Percentiles rank a stretch among this genome's conserved stretches.
phyloP scores from a whole-genome alignment of 2,329 filamentous ascomycete genomes.

The Fusarium pseudoanthophilum region DNA sequence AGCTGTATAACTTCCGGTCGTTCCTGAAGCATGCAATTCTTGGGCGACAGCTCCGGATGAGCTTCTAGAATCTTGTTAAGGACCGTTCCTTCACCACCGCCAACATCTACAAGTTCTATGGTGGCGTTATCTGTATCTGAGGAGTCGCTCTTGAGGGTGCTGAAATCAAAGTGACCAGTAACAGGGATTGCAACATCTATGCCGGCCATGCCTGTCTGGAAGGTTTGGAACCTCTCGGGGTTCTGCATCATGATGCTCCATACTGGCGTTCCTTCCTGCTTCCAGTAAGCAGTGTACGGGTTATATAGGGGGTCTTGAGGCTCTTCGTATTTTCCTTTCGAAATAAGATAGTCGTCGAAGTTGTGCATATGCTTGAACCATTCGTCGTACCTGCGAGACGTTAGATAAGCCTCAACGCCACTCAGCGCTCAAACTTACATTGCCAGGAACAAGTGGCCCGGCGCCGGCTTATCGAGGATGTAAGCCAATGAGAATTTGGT shows the following conservation, averaged over 20 bases:
- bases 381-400: conserved; percentile 45
- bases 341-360: conserved; percentile 49
- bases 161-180: conserved; percentile 49
- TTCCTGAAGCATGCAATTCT: conserved; percentile 44
- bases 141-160: conserved; percentile 35
- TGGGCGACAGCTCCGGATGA: conserved; percentile 41
- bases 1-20: conserved; percentile 43
- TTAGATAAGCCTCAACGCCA: not conserved
- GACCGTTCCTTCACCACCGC: conserved; percentile 46
- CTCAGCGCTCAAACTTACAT: conserved; percentile 32
- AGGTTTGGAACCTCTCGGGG: conserved; percentile 43
- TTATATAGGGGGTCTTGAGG: conserved; percentile 46
- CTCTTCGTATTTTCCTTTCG: conserved; percentile 40
- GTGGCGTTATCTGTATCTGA: conserved; percentile 29
- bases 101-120: conserved; percentile 47
- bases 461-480: conserved; percentile 41
- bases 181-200: conserved; percentile 48
- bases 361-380: conserved; percentile 50
- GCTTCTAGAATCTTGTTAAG: conserved; percentile 46
- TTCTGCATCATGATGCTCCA: conserved; percentile 50
- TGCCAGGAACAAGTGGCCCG: conserved; percentile 47
- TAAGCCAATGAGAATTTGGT: conserved; percentile 49
- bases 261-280: conserved; percentile 49
- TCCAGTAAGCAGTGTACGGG: conserved; percentile 47
- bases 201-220: conserved; percentile 49